phyloP scores from a whole-genome alignment of 2,329 filamentous ascomycete species.

The Ramularia endophylla region DNA sequence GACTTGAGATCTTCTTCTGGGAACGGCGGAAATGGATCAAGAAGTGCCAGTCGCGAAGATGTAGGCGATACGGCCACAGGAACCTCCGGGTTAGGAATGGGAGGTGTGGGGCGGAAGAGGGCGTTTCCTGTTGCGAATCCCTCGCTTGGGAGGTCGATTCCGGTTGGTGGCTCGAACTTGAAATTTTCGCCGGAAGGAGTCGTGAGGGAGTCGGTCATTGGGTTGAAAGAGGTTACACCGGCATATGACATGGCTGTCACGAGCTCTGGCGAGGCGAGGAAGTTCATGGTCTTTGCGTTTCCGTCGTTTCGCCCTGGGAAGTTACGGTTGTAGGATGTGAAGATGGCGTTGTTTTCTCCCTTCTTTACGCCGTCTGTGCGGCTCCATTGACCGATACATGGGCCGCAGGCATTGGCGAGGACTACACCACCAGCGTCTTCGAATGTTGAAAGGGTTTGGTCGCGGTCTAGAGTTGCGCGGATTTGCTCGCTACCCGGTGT shows the following conservation, averaged over 20 bases:
- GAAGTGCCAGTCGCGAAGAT: constrained; percentile 83
- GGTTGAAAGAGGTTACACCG: constrained; percentile 91
- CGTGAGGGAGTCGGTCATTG: constrained; percentile 75
- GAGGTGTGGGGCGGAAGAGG: constrained; percentile 65
- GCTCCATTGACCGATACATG: constrained; percentile 76
- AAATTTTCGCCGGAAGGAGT: constrained; percentile 75
- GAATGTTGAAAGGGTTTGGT: constrained; percentile 81
- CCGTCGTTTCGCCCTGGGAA: constrained; percentile 97
- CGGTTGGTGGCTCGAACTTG: constrained; percentile 70
- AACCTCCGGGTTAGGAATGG: constrained; percentile 63
- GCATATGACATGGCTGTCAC: constrained; percentile 95
- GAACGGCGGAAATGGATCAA: constrained; percentile 87
- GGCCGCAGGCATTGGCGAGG: constrained; percentile 84
- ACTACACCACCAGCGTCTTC: constrained; percentile 80
- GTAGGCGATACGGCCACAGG: constrained; percentile 74
- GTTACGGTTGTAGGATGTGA: constrained; percentile 98
- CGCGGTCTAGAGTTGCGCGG: constrained; percentile 83
- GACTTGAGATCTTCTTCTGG: constrained; percentile 64
- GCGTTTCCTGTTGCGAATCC: constrained; percentile 80
- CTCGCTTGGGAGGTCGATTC: constrained; percentile 55
- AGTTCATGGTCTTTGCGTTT: constrained; percentile 97
- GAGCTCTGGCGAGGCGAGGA: constrained; percentile 91
- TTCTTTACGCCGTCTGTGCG: constrained; percentile 79
- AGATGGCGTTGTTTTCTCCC: constrained; percentile 85
- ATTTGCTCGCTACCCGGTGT: constrained; percentile 97